Conservation (phyloP, 306 rosid species). For the Rosa rugosa region DNA sequence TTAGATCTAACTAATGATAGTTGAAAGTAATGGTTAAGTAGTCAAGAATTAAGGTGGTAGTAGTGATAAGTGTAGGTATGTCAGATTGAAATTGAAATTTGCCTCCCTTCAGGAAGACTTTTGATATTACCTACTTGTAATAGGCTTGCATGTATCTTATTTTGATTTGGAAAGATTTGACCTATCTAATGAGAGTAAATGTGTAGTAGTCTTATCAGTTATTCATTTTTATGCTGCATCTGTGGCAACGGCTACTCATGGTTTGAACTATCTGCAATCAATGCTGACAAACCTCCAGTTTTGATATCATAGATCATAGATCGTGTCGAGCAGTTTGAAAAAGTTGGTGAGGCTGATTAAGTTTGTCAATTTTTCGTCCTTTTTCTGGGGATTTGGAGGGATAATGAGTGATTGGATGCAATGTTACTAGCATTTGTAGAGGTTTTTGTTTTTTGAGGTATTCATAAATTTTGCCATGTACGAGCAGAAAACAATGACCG, state of each 20-base stretch:
- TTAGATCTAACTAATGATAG: background rate
- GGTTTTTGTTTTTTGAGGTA: too few species aligned
- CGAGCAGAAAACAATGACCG: too few species aligned
- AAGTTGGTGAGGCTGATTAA: constrained; percentile 61
- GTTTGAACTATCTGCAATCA: constrained; percentile 59
- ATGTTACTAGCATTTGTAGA: background rate
- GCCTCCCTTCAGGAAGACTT: background rate
- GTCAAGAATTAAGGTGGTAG: background rate
- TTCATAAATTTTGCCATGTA: background rate
- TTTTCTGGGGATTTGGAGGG: background rate
- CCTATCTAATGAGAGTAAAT: background rate
- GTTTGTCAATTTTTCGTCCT: constrained; percentile 3
- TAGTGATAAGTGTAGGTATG: background rate
- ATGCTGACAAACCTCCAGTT: constrained; percentile 91
- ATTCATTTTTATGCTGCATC: constrained; percentile 54
- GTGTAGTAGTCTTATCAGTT: constrained; percentile 21
- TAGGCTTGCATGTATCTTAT: background rate
- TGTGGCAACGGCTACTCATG: constrained; percentile 77
- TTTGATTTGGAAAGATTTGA: background rate
- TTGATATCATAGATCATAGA: constrained; percentile 61
- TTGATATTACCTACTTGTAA: background rate
- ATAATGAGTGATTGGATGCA: background rate
- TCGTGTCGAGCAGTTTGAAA: constrained; percentile 78
- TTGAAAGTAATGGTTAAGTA: background rate
- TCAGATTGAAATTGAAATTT: background rate